These are phyloP conservation scores for Pseudogymnoascus sp. DNA, from an alignment of 2,329 filamentous ascomycete genomes.

Conservation along the genomic window DNA sequence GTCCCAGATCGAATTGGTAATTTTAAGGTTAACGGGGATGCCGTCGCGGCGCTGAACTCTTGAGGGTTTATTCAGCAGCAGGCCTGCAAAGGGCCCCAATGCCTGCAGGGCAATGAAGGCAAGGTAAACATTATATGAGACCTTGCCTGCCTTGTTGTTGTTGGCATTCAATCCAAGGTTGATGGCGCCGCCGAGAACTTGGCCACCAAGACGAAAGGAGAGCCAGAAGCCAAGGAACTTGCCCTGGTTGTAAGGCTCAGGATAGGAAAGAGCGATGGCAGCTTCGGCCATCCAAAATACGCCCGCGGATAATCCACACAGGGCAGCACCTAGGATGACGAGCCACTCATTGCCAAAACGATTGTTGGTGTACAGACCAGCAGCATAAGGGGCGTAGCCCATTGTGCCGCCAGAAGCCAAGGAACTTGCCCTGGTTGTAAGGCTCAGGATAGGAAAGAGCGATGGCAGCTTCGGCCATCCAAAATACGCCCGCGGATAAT, in stretches of 20 bases:
- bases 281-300: slow-evolving; percentile 72
- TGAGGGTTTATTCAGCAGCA: slow-evolving; percentile 54
- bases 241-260: slow-evolving; percentile 61
- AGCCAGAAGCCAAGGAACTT: slow-evolving; percentile 64
- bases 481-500: slow-evolving; percentile 56
- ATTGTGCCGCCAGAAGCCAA: slow-evolving; percentile 64
- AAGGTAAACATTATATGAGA: slow-evolving; percentile 62
- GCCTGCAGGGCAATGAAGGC: slow-evolving; percentile 66
- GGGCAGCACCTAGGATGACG: slow-evolving; percentile 57
- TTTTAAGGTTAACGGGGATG: slow-evolving; percentile 50
- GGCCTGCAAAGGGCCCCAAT: slow-evolving; percentile 54
- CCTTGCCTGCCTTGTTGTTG: slow-evolving; percentile 51
- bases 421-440: slow-evolving; percentile 54
- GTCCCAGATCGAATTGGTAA: slow-evolving; percentile 46
- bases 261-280: slow-evolving; percentile 65
- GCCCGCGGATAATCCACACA: slow-evolving; percentile 55
- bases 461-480: slow-evolving; percentile 69
- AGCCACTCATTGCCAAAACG: slow-evolving; percentile 64
- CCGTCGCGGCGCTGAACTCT: slow-evolving; percentile 61
- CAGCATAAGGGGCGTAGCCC: slow-evolving; percentile 65
- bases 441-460: slow-evolving; percentile 66
- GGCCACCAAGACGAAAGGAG: slow-evolving; percentile 49
- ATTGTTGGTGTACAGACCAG: slow-evolving; percentile 66
- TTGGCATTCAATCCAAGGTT: slow-evolving; percentile 60
- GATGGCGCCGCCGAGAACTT: slow-evolving; percentile 65